Percentiles rank a stretch among this genome's conserved stretches.
Conservation (phyloP, 371 early-diverging fungal genomes). For the Circinella umbellata region DNA sequence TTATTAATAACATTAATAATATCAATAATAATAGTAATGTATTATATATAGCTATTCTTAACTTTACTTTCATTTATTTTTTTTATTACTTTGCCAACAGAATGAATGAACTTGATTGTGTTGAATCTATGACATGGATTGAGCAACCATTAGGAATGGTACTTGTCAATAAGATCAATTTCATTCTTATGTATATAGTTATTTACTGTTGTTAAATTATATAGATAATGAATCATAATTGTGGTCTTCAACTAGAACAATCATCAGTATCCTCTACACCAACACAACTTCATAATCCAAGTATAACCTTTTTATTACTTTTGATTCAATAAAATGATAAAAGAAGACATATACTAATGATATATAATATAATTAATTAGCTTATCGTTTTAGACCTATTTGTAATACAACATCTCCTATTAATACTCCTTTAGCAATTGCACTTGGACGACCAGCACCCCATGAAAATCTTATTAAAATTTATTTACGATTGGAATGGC, state of each 20-base stretch:
- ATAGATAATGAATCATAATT: no score
- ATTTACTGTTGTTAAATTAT: no score
- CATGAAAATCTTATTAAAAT: background rate
- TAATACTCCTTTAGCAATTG: constrained; percentile 3
- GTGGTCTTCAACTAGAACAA: no score
- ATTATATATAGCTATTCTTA: background rate
- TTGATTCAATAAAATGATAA: no score
- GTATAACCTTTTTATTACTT: background rate
- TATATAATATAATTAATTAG: background rate
- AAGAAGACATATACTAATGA: no score
- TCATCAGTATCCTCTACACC: no score
- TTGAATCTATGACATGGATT: background rate
- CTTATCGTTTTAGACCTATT: background rate
- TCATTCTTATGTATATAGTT: background rate
- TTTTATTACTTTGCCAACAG: constrained; percentile 6
- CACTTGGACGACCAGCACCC: constrained; percentile 6
- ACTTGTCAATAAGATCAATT: background rate
- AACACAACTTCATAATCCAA: background rate
- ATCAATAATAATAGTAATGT: no score
- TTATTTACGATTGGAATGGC: constrained; percentile 6
- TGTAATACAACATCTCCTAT: background rate
- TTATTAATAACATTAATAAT: background rate
- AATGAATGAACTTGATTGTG: constrained; percentile 11
- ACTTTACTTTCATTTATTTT: background rate
- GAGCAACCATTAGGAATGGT: constrained; percentile 2